Percentiles rank a stretch among this genome's conserved stretches.
Conservation (phyloP, 2,329 filamentous ascomycete species). For the Aspergillus ustus region DNA sequence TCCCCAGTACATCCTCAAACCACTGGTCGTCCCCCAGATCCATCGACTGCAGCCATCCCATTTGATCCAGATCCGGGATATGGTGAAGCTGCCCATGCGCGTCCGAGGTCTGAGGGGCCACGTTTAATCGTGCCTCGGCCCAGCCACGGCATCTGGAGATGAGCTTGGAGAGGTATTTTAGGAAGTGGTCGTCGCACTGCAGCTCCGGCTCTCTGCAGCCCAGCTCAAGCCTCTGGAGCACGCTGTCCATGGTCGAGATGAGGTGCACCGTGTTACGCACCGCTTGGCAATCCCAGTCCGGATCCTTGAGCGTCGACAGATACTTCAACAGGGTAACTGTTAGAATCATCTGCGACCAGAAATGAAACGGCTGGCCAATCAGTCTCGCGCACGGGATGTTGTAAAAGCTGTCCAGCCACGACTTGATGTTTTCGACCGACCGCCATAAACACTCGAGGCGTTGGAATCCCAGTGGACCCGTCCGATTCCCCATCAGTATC, state of each 20-base stretch:
- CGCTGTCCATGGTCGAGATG: conserved; percentile 34
- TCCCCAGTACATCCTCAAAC: conserved; percentile 29
- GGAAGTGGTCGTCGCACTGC: conserved; percentile 35
- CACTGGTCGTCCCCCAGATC: conserved; percentile 34
- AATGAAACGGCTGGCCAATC: conserved; percentile 40
- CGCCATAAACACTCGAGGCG: conserved; percentile 41
- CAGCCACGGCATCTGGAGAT: conserved; percentile 28
- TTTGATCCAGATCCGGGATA: conserved; percentile 33
- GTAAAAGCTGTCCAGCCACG: conserved; percentile 40
- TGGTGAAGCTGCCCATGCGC: conserved; percentile 3
- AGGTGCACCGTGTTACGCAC: conserved; percentile 40
- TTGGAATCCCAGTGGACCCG: conserved; percentile 31
- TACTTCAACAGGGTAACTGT: conserved; percentile 43
- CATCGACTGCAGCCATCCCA: conserved; percentile 36
- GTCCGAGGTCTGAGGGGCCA: conserved; percentile 1
- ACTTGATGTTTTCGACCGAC: conserved; percentile 40
- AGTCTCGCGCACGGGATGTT: conserved; percentile 29
- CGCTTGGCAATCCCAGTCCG: conserved; percentile 44
- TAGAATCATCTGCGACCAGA: conserved; percentile 45
- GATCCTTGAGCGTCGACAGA: conserved; percentile 43
- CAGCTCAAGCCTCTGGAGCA: conserved; percentile 34
- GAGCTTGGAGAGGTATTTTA: conserved; percentile 32
- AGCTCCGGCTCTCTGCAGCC: conserved; percentile 33
- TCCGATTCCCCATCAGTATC: conserved; percentile 14
- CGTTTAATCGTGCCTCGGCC: conserved; percentile 25